A percentile compares a stretch with the other conserved stretches of the same genome.
phyloP scores from a whole-genome alignment of 1,284 basidiomycete genomes.

The Microbotryomycetes sp. region DNA sequence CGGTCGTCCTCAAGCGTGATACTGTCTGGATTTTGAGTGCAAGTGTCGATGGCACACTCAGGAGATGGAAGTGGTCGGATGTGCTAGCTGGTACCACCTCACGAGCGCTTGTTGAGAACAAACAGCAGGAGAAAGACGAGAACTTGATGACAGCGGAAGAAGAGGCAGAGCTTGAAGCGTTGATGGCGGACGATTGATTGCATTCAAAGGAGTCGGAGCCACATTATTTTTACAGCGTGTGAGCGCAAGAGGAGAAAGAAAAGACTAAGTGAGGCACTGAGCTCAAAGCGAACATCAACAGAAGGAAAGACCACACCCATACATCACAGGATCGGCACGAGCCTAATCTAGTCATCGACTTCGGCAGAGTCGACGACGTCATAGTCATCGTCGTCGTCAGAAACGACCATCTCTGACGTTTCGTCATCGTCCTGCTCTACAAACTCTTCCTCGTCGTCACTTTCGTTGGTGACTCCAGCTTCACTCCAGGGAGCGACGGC shows the following conservation, averaged over 20 bases:
- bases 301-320: too few species aligned
- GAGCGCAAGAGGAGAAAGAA: too few species aligned
- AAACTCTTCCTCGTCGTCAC: background rate
- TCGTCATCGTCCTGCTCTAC: background rate
- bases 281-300: too few species aligned
- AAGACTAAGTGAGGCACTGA: too few species aligned
- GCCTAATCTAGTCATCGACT: background rate
- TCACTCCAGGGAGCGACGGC: background rate
- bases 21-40: constrained; percentile 68
- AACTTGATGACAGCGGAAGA: constrained; percentile 30
- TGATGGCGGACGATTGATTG: constrained; percentile 28
- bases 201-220: too few species aligned
- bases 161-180: constrained; percentile 27
- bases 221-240: too few species aligned
- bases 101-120: constrained; percentile 10
- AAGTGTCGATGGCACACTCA: constrained; percentile 74
- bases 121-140: constrained; percentile 13
- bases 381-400: background rate
- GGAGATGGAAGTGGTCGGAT: constrained; percentile 54
- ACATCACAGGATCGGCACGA: too few species aligned
- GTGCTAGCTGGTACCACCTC: constrained; percentile 6
- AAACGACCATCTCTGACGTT: background rate
- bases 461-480: background rate
- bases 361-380: background rate
- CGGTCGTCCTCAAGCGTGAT: constrained; percentile 50